Evolutionary conservation across 2,329 filamentous ascomycete genomes (phyloP), one percentile per base, ranked within the genome.

Genomic region (Dendrostoma leiphaemia): DNA sequence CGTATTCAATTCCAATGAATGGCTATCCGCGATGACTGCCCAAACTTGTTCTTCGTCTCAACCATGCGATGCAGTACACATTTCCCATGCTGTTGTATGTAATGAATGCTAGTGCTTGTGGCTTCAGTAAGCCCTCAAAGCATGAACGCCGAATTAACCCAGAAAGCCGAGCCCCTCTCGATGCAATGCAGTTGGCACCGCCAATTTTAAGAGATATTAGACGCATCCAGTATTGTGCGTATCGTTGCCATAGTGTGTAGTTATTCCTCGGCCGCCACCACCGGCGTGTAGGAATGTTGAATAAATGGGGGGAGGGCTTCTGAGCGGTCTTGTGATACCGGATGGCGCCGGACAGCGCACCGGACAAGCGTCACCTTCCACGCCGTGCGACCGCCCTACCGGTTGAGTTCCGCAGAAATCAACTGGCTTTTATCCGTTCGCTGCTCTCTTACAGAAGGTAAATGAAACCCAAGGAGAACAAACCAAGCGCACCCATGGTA

Each of bases 391-490:
- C 23, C n/a, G 10, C 8, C 13, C 46, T 34, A 48, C 32, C 15
- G n/a, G n/a, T 4, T 9, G n/a, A n/a, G n/a, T n/a, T n/a, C n/a
- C n/a, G n/a, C n/a, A n/a, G n/a, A n/a, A n/a, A n/a, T n/a, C n/a
- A n/a, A n/a, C n/a, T n/a, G n/a, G n/a, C n/a, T n/a, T n/a, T n/a
- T n/a, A n/a, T n/a, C n/a, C n/a, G n/a, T n/a, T n/a, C n/a, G n/a
- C n/a, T n/a, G n/a, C n/a, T n/a, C 13, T 23, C 9, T 51, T 40
- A 59, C 50, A 59, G 31, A 37, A 59, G 35, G 28, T 56, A 59
- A 15, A 43, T 45, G 28, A 59, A 59, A 4, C 57, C 57, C 51
- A 54, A 23, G 37, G 43, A 47, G 28, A 59, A 54, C 41, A 54
- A 8, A 15, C 53, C 57, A 35, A 59, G 32, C 35, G 40, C 50